Evolutionary conservation across 805 yeast genomes (phyloP).

Genomic region (Schizosaccharomyces japonicus): DNA sequence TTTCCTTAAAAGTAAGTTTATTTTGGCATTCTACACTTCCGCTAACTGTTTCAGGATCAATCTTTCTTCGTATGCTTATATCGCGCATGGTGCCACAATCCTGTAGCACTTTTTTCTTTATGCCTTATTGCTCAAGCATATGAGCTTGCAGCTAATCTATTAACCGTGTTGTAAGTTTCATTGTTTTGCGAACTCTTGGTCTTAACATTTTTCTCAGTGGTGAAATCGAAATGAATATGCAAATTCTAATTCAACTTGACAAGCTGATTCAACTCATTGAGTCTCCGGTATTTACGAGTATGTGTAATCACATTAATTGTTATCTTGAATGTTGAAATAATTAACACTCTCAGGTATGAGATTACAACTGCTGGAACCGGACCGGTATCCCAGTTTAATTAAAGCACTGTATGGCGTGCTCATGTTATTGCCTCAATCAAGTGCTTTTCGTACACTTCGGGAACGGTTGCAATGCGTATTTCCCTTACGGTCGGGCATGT

Average conservation of each 20-base stretch:
- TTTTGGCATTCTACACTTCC: neutral
- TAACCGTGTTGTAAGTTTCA: conserved; percentile 29
- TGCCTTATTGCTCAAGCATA: conserved; percentile 73
- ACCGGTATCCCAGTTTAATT: conserved; percentile 52
- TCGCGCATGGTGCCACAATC: conserved; percentile 75
- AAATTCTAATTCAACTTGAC: conserved; percentile 65
- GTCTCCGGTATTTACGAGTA: conserved; percentile 60
- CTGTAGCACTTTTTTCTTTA: conserved; percentile 67
- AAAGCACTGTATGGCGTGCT: conserved; percentile 75
- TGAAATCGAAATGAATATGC: conserved; percentile 57
- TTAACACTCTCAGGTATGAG: conserved; percentile 28
- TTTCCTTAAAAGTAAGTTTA: neutral
- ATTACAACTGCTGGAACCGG: conserved; percentile 72
- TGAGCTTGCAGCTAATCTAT: conserved; percentile 62
- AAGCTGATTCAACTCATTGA: conserved; percentile 72
- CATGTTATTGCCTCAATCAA: conserved; percentile 84
- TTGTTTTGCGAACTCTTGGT: neutral
- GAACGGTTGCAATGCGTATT: conserved; percentile 27
- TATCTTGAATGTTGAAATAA: neutral
- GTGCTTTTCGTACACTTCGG: conserved; percentile 62
- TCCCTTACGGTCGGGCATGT: too few species aligned
- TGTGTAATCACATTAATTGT: neutral
- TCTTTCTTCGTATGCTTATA: conserved; percentile 51
- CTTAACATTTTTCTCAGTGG: conserved; percentile 18
- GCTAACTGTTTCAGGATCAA: neutral